phyloP scores from a whole-genome alignment of 306 rosid genomes.

The Quercus robur region DNA sequence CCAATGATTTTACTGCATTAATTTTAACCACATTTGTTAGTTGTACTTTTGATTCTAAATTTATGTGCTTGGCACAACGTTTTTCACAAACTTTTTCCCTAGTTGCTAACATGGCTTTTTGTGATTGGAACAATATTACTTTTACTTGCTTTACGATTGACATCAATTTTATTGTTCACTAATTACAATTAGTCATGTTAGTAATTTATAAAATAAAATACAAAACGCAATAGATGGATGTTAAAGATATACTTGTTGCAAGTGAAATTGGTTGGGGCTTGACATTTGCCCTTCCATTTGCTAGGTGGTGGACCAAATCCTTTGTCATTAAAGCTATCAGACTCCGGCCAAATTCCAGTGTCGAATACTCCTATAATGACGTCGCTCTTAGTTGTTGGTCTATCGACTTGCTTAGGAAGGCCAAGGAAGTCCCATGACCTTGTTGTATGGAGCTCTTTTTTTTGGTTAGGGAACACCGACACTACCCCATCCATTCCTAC shows the following conservation, averaged over 20 bases:
- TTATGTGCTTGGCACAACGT: neutral
- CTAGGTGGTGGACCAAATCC: constrained; percentile 47
- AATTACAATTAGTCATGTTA: too few species aligned
- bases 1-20: constrained; percentile 47
- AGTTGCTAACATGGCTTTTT: too few species aligned
- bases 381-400: constrained; percentile 25
- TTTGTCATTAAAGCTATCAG: constrained; percentile 36
- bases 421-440: constrained; percentile 67
- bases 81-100: too few species aligned
- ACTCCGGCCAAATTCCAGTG: constrained; percentile 52
- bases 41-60: neutral
- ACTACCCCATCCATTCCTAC: constrained; percentile 45
- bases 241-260: constrained; percentile 41
- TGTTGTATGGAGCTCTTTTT: constrained; percentile 42
- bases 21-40: neutral
- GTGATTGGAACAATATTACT: too few species aligned
- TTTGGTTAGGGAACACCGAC: constrained; percentile 44
- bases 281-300: constrained; percentile 57
- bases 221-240: neutral
- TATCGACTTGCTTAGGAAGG: constrained; percentile 16
- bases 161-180: too few species aligned
- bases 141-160: too few species aligned
- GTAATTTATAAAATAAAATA: too few species aligned
- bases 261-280: constrained; percentile 26
- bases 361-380: constrained; percentile 46